Conservation (phyloP, 768 basidiomycete species). For the Lactifluus rugatus region DNA sequence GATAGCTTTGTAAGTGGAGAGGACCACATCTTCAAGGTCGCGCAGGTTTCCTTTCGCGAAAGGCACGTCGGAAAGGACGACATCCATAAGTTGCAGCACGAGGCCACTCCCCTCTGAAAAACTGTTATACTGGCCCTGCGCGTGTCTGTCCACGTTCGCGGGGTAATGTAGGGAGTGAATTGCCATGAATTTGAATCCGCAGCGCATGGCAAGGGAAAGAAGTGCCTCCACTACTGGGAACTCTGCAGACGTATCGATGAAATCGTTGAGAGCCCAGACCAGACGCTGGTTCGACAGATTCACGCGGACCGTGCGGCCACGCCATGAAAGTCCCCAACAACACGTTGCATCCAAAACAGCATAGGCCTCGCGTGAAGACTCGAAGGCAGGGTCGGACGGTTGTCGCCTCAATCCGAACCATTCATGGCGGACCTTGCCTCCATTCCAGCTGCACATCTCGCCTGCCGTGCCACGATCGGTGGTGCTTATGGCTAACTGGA, state of each 20-base stretch:
- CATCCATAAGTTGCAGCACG: slow-evolving; percentile 10
- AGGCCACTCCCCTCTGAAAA: slow-evolving; percentile 15
- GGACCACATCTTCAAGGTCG: slow-evolving; percentile 10
- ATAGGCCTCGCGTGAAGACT: slow-evolving; percentile 12
- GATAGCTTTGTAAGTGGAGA: slow-evolving; percentile 7
- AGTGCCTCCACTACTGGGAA: slow-evolving; percentile 11
- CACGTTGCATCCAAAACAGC: slow-evolving; percentile 16
- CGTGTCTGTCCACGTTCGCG: not conserved
- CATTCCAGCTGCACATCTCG: not conserved
- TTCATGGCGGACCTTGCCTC: not conserved
- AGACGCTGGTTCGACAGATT: slow-evolving; percentile 9
- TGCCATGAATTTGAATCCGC: slow-evolving; percentile 14
- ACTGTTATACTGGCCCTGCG: slow-evolving; percentile 1
- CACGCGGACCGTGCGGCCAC: slow-evolving; percentile 13
- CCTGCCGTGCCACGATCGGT: slow-evolving; percentile 5
- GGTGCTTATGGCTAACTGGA: slow-evolving; percentile 4
- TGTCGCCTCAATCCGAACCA: slow-evolving; percentile 9
- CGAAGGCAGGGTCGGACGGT: slow-evolving; percentile 3
- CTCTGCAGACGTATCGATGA: not conserved
- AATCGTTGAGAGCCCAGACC: slow-evolving; percentile 16
- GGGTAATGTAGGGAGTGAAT: not conserved
- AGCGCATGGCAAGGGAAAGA: slow-evolving; percentile 13
- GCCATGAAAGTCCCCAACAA: slow-evolving; percentile 17
- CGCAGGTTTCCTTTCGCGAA: not conserved
- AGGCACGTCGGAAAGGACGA: slow-evolving; percentile 4